Evolutionary conservation across 176 grass and related monocot species (phyloP), one percentile per base, ranked within the genome.

Genomic region (Puya raimondii): DNA sequence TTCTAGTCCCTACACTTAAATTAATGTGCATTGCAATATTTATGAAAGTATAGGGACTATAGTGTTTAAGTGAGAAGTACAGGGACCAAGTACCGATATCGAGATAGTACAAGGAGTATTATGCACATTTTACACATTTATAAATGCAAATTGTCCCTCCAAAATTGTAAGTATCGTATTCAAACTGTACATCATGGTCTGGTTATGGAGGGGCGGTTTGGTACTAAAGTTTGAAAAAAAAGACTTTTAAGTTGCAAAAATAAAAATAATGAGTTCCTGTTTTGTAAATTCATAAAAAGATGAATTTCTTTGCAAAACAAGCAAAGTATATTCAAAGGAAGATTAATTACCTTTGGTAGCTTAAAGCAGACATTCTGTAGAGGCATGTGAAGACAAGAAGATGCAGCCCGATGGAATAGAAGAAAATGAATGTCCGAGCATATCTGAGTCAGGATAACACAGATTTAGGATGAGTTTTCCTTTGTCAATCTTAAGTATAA

Each of bases 341-440:
- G 18, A 12, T 11, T 21, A 48, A n/a, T 87, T 84, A 99, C 95
- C 85, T 84, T 21, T 90, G 80, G 73, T 99, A 85, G 87, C 95
- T 99, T 72, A 99, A 79, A 53, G 87, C 82, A 66, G 95, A 99
- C 95, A 99, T 99, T 83, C 91, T 88, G 85, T 99, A 99, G 42
- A 99, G 82, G 73, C 91, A 86, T 54, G 95, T 87, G 74, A 99
- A 99, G 18, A 99, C 95, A 77, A 99, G 95, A 66, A 99, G 82
- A 99, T 99, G 95, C 80, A 99, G 84, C 27, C 95, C 95, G 75
- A 99, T 99, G 50, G 87, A 88, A 80, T 99, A 99, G 82, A 99
- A 94, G 76, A 94, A 99, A 79, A 99, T 85, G 65, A 99, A 99
- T 50, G 95, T 93, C 18, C 95, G 87, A 51, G 95, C 95, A 70